Evolutionary conservation across 2,329 filamentous ascomycete genomes (phyloP).

Genomic region (Fusarium sublunatum): DNA sequence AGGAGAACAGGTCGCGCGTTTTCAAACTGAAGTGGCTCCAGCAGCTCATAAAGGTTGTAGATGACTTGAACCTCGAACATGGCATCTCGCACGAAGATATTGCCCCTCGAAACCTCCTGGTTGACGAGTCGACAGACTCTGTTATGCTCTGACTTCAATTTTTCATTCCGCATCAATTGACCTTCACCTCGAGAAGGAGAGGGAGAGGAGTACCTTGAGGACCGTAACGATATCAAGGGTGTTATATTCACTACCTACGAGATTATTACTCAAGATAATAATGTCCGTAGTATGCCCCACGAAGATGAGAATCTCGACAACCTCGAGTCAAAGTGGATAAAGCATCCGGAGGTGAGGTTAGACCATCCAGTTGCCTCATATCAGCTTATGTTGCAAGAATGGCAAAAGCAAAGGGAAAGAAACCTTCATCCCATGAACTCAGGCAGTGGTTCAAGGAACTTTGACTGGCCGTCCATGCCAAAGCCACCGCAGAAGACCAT

Average conservation of each 20-base stretch:
- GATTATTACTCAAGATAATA: conserved; percentile 51
- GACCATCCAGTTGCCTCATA: conserved; percentile 47
- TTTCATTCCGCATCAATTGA: conserved; percentile 37
- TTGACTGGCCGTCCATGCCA: conserved; percentile 37
- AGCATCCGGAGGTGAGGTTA: conserved; percentile 49
- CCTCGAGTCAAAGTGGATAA: conserved; percentile 44
- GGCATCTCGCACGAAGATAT: conserved; percentile 56
- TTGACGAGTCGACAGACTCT: conserved; percentile 49
- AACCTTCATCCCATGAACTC: neutral
- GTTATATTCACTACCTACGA: conserved; percentile 53
- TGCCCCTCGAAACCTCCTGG: conserved; percentile 52
- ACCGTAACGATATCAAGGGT: conserved; percentile 51
- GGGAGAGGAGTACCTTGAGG: conserved; percentile 17
- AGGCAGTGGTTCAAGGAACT: conserved; percentile 11
- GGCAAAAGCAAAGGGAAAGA: conserved; percentile 26
- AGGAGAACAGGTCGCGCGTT: conserved; percentile 44
- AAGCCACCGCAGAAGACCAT: conserved; percentile 20
- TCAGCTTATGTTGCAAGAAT: conserved; percentile 41
- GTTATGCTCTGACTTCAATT: conserved; percentile 53
- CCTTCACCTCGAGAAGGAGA: conserved; percentile 8
- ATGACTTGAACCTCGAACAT: conserved; percentile 51
- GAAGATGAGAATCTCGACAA: conserved; percentile 41
- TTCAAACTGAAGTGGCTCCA: conserved; percentile 53
- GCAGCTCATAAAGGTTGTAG: conserved; percentile 50
- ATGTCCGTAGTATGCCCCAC: conserved; percentile 38